Conservation (phyloP, 2,329 filamentous ascomycete species). For the Dactylellina parvicollis region DNA sequence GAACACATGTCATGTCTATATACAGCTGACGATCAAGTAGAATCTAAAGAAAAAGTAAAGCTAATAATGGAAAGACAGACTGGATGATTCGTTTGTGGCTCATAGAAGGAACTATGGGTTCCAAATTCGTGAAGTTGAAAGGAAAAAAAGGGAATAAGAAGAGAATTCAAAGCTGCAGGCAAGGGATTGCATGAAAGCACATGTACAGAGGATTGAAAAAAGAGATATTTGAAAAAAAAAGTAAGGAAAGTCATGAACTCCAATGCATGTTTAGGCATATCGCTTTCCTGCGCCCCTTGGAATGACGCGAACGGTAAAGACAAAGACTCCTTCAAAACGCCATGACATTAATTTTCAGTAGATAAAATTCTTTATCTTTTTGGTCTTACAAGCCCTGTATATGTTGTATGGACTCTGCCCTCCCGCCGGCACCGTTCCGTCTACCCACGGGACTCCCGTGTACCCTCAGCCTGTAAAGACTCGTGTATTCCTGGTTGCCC, state of each 20-base stretch:
- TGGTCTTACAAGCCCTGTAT: background rate
- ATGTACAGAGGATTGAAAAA: constrained; percentile 4
- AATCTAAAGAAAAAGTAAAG: no score
- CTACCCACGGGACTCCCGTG: constrained; percentile 62
- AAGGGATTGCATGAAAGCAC: background rate
- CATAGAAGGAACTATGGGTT: background rate
- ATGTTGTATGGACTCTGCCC: background rate
- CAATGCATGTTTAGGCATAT: constrained; percentile 3
- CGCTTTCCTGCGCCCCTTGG: background rate
- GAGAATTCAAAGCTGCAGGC: background rate
- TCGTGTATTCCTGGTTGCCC: constrained; percentile 70
- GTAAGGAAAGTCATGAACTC: background rate
- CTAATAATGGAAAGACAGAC: no score
- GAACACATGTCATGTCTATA: no score
- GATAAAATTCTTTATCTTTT: background rate
- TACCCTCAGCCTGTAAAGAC: constrained; percentile 72
- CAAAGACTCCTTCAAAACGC: constrained; percentile 15
- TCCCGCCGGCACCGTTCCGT: background rate
- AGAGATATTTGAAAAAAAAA: background rate
- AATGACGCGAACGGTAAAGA: constrained; percentile 5
- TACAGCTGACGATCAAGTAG: no score
- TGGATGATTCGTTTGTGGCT: no score
- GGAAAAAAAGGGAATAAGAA: background rate
- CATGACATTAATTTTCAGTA: background rate
- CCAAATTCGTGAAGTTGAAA: background rate